These are phyloP conservation scores for Beauveria australis DNA, from an alignment of 2,329 filamentous ascomycete genomes.

Conservation along the genomic window DNA sequence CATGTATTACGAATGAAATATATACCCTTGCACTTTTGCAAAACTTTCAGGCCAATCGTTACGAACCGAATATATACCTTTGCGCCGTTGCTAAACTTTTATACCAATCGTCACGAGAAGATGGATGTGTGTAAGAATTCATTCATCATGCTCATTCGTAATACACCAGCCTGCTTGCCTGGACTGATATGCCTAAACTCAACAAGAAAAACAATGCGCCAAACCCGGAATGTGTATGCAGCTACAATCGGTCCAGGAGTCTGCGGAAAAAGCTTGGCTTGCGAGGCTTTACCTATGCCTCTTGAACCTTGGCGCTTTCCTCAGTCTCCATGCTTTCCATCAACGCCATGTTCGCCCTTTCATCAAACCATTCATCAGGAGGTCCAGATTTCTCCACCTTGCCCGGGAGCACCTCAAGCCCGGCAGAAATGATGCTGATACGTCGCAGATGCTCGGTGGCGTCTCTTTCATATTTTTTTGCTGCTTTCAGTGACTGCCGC, in stretches of 20 bases:
- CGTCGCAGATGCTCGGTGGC: constrained; percentile 69
- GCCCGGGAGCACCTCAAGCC: constrained; percentile 53
- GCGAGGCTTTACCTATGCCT: background rate
- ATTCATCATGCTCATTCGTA: background rate
- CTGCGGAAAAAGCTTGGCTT: background rate
- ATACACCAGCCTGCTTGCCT: background rate
- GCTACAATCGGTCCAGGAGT: background rate
- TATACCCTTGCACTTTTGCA: too few species aligned
- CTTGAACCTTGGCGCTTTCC: background rate
- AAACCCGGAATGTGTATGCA: background rate
- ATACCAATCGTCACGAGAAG: background rate
- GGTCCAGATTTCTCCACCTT: constrained; percentile 16
- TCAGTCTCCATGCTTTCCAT: background rate
- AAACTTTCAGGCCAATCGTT: too few species aligned
- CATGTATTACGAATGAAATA: too few species aligned
- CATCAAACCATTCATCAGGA: constrained; percentile 29
- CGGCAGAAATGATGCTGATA: constrained; percentile 66
- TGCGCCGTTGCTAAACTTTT: too few species aligned
- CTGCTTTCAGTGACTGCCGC: constrained; percentile 55
- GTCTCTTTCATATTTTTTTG: constrained; percentile 64
- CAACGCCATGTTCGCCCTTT: constrained; percentile 11
- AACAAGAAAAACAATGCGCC: background rate
- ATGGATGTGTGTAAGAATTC: background rate
- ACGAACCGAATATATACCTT: too few species aligned
- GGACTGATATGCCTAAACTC: background rate